Evolutionary conservation across 306 rosid species (phyloP).

Genomic region (Cicer bijugum): DNA sequence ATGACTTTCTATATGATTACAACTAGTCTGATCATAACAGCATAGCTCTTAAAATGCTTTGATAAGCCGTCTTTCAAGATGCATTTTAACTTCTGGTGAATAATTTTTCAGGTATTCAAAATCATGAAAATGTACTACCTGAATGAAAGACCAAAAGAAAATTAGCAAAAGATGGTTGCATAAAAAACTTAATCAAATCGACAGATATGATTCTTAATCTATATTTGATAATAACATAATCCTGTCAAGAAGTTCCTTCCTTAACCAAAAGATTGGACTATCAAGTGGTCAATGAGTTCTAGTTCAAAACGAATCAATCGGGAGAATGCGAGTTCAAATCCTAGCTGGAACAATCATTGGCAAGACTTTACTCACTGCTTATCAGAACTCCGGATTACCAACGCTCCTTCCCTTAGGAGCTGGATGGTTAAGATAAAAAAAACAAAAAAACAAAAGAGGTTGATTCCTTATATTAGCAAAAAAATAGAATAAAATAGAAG

Average conservation of each 20-base stretch:
- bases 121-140: slow-evolving; percentile 5
- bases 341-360: no score
- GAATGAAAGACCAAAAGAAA: neutral
- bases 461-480: slow-evolving; percentile 3
- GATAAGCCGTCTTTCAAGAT: neutral
- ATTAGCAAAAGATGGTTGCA: slow-evolving; percentile 21
- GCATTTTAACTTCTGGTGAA: slow-evolving; percentile 21
- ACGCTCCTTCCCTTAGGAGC: no score
- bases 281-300: no score
- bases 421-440: no score
- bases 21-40: slow-evolving; percentile 13
- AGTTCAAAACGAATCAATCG: no score
- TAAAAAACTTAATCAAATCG: slow-evolving; percentile 1
- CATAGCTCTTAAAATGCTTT: neutral
- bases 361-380: no score
- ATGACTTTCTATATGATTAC: slow-evolving; percentile 29
- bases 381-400: no score
- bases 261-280: no score
- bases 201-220: slow-evolving; percentile 11
- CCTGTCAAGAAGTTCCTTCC: slow-evolving; percentile 16
- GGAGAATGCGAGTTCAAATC: no score
- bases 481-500: neutral
- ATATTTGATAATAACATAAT: slow-evolving; percentile 11
- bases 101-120: slow-evolving; percentile 19
- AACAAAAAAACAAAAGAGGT: neutral